Evolutionary conservation across 768 basidiomycete species (phyloP), one percentile per base, ranked within the genome.

Genomic region (Pulveroboletus ravenelii): DNA sequence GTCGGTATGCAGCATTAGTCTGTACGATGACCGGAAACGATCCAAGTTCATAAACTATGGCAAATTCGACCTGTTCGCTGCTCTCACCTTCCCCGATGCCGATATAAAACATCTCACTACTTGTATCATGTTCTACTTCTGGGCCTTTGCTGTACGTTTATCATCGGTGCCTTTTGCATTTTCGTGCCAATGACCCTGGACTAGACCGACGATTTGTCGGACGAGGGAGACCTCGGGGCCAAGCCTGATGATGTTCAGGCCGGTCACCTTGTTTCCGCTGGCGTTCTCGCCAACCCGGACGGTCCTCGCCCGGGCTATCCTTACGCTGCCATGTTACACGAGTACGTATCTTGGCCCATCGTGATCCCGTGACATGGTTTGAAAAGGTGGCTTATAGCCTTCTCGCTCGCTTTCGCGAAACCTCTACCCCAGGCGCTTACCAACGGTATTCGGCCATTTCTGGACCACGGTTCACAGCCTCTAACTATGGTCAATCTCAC

Each of bases 291-390:
- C 2, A 15, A 70, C 37, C 66, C 69, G 10, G 59, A 62, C 0
- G 54, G 56, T 5, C 54, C 65, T 8, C 62, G 63, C 20, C 71
- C 70, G 1, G 50, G 64, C 13, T 67, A 68, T 45, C 61, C 69
- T 10, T 72, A 72, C 32, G 70, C 70, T 23, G 70, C 71, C 27
- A 72, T 72, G 70, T 45, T 72, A 15, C 62, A 72, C 50, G 70
- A 71, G 70, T 72, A 50, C 10, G 70, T 63, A 23, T 53, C 41
- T 44, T 41, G 31, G 13, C 6, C 25, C 48, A 17, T 47, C 34
- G 5, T 44, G 34, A 46, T 37, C 46, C 20, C 38, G 42, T 62
- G 48, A 57, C 49, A 48, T 56, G 54, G 52, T 52, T 53, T 10
- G 39, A 13, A 35, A 17, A 14, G 41, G 23, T 30, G 15, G 10